Evolutionary conservation across 495 filamentous ascomycete species (phyloP), one percentile per base, ranked within the genome.

Genomic region (Lasiosphaeria hispida): DNA sequence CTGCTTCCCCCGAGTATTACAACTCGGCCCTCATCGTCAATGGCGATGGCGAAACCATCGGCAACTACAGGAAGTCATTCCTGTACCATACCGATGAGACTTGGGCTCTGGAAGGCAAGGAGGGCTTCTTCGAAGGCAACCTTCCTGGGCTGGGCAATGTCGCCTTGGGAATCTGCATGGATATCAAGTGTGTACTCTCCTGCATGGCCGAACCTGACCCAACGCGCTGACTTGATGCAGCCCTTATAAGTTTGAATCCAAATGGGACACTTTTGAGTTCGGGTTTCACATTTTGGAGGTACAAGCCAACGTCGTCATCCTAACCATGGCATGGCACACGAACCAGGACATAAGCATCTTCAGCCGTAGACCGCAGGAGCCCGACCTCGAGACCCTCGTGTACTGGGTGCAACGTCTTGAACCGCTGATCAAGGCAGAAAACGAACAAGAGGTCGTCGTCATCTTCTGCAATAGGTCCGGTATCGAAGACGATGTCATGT

Each of bases 281-380:
- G 89, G 89, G n/a, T 85, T 83, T 59, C 85, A 90, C 43, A 80
- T 89, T 19, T 71, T 94, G n/a, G 76, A 84, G 30, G 77, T 74
- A 0, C 63, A 80, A 30, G 82, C 91, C 4, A 84, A 87, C 61
- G 72, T 96, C 11, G 86, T 96, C 14, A 81, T 96, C 51, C 57
- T 97, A 18, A 84, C 84, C 13, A 96, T 96, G 89, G 92, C 94
- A 0, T 98, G 92, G 92, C 74, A 93, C 39, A 89, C 88, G 4
- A 66, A 73, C 51, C 65, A 84, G 69, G 48, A 81, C 72, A 40
- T 79, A 70, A 40, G 67, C 78, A n/a, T 72, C 43, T 74, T 70
- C 63, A 59, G 72, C 50, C 60, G 63, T 71, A 58, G 63, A 69
- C 73, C 70, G 33, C 47, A 76, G 54, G 77, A 86, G 59, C 88